phyloP scores from a whole-genome alignment of 805 yeast genomes.

The Schwanniomyces polymorphus region DNA sequence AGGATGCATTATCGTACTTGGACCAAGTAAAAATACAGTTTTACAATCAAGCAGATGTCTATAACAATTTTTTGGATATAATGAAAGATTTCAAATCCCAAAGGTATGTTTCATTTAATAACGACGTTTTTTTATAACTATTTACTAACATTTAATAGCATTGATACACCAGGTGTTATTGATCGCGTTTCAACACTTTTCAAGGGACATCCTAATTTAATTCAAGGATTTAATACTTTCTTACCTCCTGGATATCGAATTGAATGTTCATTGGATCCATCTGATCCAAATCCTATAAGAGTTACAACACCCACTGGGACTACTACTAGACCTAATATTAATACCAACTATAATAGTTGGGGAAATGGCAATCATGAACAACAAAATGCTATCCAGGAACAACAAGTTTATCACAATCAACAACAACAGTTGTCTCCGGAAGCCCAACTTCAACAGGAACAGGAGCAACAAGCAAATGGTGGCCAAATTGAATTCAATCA shows the following conservation, averaged over 20 bases:
- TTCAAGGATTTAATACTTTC: conserved; percentile 97
- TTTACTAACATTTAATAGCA: conserved; percentile 36
- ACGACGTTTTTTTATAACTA: background rate
- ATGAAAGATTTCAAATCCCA: conserved; percentile 99
- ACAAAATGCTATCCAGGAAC: conserved; percentile 5
- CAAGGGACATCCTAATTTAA: conserved; percentile 88
- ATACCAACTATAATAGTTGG: conserved; percentile 24
- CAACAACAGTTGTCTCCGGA: conserved; percentile 4
- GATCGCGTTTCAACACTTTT: conserved; percentile 90
- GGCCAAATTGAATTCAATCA: conserved; percentile 94
- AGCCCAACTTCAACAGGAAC: conserved; percentile 8
- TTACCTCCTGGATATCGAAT: conserved; percentile 95
- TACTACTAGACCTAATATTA: conserved; percentile 63
- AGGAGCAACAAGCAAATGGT: conserved; percentile 32
- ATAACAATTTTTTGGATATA: conserved; percentile 92
- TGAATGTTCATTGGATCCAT: conserved; percentile 85
- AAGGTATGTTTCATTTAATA: conserved; percentile 44
- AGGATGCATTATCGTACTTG: conserved; percentile 91
- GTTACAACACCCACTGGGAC: conserved; percentile 97
- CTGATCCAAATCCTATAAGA: conserved; percentile 87
- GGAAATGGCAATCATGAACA: conserved; percentile 19
- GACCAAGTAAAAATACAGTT: conserved; percentile 96
- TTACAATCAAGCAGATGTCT: conserved; percentile 89
- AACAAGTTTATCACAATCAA: conserved; percentile 3
- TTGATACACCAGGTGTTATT: conserved; percentile 98